Evolutionary conservation across 305 asterid genomes (phyloP).

Genomic region (Rubia tinctorum): DNA sequence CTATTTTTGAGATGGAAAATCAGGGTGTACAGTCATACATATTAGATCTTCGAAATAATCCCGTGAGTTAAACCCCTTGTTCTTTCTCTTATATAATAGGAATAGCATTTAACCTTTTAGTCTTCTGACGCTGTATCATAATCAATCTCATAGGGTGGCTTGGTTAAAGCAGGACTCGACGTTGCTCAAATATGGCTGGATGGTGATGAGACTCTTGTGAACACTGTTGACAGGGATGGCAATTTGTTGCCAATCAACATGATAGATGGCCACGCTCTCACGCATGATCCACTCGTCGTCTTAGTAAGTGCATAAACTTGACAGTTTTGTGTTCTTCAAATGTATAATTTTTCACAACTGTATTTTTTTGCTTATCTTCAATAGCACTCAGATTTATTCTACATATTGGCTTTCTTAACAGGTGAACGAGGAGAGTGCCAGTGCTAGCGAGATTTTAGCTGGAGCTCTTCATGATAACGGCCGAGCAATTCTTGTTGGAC

Average conservation of each 20-base stretch:
- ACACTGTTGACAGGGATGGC: conserved; percentile 84
- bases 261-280: conserved; percentile 77
- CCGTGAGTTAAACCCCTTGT: conserved; percentile 40
- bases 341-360: neutral
- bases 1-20: conserved; percentile 74
- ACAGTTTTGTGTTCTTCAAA: neutral
- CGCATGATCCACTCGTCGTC: conserved; percentile 90
- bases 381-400: neutral
- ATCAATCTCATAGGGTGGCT: conserved; percentile 61
- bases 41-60: conserved; percentile 87
- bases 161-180: conserved; percentile 87
- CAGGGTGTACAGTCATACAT: conserved; percentile 89
- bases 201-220: conserved; percentile 83
- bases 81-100: neutral
- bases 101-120: neutral
- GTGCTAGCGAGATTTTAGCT: conserved; percentile 95
- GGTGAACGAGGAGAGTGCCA: conserved; percentile 97
- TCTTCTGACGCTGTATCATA: conserved; percentile 5
- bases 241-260: conserved; percentile 77
- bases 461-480: conserved; percentile 97
- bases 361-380: neutral
- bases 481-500: conserved; percentile 82
- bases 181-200: conserved; percentile 96
- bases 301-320: conserved; percentile 45
- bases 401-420: conserved; percentile 17